Base-by-base conservation (phyloP, 805 yeast species). In the Saccharomycopsis sp. region DNA sequence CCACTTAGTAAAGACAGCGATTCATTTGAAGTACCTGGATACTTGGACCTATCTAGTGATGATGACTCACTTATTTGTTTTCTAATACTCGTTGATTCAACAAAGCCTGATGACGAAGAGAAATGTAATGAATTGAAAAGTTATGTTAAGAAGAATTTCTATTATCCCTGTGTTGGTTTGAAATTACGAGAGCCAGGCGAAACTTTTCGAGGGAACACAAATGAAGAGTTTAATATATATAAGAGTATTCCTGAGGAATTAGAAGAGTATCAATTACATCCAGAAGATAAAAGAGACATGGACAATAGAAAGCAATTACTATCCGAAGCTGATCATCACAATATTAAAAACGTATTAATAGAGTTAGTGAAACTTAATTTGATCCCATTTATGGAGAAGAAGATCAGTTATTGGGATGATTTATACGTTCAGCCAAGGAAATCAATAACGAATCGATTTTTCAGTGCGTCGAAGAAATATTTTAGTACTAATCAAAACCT, bases 341-440 rank as follows among this genome's bases (percentile, higher is more conserved):
- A 23, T 7, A 50, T 50, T n/a, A 33, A 29, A 13, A 31, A 24
- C 4, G 34, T 33, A 21, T 33, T 48, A 5, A 29, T 24, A 9
- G 53, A 50, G 20, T 34, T 50, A n/a, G 42, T 50, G 21, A 50
- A 47, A 24, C 33, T 48, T 11, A 50, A 44, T 39, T 29, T 51
- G 59, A 68, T 86, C 1, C 95, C 97, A 0, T 89, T 79, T 59
- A 86, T 93, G 96, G 88, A 86, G 56, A 64, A 74, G 45, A 82
- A 85, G 55, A 74, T 87, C n/a, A 68, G 81, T 27, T 59, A 74
- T 11, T 89, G 97, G 97, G 89, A 81, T 48, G 96, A 88, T 54
- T 85, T 79, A 55, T 71, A 83, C 3, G 74, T 87, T 11, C 75
- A 78, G 33, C 89, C 94, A 3, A 72, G 89, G 50, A 79, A 79